Evolutionary conservation across 148 eudicot species (phyloP), one percentile per base, ranked within the genome.

Genomic region (Silene uniflora): DNA sequence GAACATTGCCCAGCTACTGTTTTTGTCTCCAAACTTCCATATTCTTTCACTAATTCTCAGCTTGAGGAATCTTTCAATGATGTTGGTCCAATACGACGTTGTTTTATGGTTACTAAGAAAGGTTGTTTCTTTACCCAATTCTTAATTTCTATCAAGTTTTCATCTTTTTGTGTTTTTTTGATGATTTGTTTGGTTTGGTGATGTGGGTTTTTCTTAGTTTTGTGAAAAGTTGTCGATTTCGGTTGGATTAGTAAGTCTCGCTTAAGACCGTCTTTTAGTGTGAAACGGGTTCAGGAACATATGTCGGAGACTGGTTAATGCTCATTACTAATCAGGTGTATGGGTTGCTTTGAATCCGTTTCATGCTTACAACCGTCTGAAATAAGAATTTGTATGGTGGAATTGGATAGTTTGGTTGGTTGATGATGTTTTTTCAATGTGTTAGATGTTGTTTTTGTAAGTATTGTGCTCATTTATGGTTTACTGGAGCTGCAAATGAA

Each of bases 11-110:
- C 90, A 16, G 86, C 97, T 23, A 88, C 97, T 6, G 86, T 93
- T 0, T 93, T 93, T 68, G 86, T 93, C 67, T 76, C 90, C 19
- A 88, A 89, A 47, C 78, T 94, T 47, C 93, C 98, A 4, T 94
- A 79, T 67, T 79, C 96, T 16, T 90, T 90, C 81, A 83, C 97
- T 21, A 87, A 80, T 29, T 25, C 93, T 44, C 96, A 89, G 85
- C 84, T 92, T 8, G 97, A 92, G 79, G 96, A 95, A 62, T 66
- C 89, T 12, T 95, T 95, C 78, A 95, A 93, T 68, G 98, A 95
- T 76, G 90, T 95, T 47, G 98, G 96, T 44, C 98, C 98, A 0
- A 86, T 90, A 14, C 80, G 96, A 49, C 87, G 97, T 67, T 92
- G 97, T 75, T 94, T 91, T 83, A 88, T 89, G 91, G 98, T 94